These are phyloP conservation scores for Verticillium zaregamsianum DNA, from an alignment of 2,329 filamentous ascomycete genomes.

Conservation along the genomic window DNA sequence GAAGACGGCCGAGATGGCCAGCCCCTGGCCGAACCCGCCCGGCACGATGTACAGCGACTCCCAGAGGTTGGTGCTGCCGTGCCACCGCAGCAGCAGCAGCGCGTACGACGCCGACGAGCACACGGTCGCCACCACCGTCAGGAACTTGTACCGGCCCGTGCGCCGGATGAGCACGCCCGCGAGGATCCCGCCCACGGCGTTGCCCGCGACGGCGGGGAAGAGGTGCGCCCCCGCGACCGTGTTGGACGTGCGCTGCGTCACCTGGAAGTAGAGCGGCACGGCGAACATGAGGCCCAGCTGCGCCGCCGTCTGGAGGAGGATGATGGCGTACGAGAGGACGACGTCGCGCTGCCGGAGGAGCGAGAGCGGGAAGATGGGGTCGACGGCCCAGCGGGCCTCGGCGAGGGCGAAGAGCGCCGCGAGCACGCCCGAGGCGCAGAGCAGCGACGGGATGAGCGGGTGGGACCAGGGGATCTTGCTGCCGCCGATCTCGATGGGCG, in stretches of 20 bases:
- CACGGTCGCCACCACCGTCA: slow-evolving; percentile 46
- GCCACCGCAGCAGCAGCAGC: slow-evolving; percentile 53
- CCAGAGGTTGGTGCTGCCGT: slow-evolving; percentile 48
- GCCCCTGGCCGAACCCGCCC: slow-evolving; percentile 33
- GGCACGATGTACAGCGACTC: slow-evolving; percentile 54
- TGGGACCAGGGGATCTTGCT: slow-evolving; percentile 32
- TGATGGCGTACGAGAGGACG: slow-evolving; percentile 47
- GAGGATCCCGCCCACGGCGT: slow-evolving; percentile 58
- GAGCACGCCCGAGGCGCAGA: slow-evolving; percentile 21
- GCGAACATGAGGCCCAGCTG: slow-evolving; percentile 53
- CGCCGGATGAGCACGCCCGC: slow-evolving; percentile 51
- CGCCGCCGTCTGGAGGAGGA: slow-evolving; percentile 47
- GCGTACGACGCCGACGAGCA: slow-evolving; percentile 46
- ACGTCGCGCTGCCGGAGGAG: slow-evolving; percentile 49
- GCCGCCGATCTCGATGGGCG: slow-evolving; percentile 36
- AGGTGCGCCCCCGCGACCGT: slow-evolving; percentile 57
- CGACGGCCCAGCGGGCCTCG: slow-evolving; percentile 31
- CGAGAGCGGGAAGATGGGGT: slow-evolving; percentile 55
- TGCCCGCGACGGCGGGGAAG: slow-evolving; percentile 62
- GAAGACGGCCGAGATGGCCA: slow-evolving; percentile 35
- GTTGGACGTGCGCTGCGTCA: slow-evolving; percentile 52
- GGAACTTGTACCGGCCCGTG: slow-evolving; percentile 55
- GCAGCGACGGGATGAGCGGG: slow-evolving; percentile 25
- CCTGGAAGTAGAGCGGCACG: slow-evolving; percentile 66
- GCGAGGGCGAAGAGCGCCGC: slow-evolving; percentile 26